phyloP scores from a whole-genome alignment of 208 protist genomes.

The Leishmania guyanensis region DNA sequence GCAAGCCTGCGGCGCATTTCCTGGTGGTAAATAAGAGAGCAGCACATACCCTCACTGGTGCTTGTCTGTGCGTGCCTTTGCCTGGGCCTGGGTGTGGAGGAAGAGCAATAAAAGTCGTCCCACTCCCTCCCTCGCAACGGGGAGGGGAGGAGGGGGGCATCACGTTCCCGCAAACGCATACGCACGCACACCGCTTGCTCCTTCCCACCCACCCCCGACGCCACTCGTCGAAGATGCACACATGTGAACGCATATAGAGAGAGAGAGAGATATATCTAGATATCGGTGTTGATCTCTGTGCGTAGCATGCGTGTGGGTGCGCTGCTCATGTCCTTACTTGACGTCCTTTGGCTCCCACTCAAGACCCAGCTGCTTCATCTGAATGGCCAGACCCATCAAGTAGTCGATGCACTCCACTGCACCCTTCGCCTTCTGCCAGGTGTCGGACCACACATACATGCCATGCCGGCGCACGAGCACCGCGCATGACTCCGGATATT shows the following conservation, averaged over 20 bases:
- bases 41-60: background rate
- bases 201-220: background rate
- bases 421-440: conserved; percentile 94
- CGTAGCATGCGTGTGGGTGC: background rate
- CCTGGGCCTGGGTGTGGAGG: background rate
- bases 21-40: background rate
- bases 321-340: background rate
- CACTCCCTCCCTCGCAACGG: background rate
- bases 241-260: too few species aligned
- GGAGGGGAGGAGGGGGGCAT: background rate
- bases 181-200: background rate
- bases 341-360: conserved; percentile 50
- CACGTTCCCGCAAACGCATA: background rate
- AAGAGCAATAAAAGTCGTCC: background rate
- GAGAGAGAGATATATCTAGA: background rate
- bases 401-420: conserved; percentile 95
- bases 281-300: background rate
- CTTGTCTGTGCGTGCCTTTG: background rate
- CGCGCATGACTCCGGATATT: conserved; percentile 90
- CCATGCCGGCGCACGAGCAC: conserved; percentile 95
- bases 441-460: conserved; percentile 95
- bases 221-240: background rate
- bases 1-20: background rate
- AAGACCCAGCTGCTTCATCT: conserved; percentile 61
- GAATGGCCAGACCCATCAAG: conserved; percentile 88